Percentiles rank a stretch among this genome's conserved stretches.
phyloP scores from a whole-genome alignment of 345 rosid species.

The Salix udensis region DNA sequence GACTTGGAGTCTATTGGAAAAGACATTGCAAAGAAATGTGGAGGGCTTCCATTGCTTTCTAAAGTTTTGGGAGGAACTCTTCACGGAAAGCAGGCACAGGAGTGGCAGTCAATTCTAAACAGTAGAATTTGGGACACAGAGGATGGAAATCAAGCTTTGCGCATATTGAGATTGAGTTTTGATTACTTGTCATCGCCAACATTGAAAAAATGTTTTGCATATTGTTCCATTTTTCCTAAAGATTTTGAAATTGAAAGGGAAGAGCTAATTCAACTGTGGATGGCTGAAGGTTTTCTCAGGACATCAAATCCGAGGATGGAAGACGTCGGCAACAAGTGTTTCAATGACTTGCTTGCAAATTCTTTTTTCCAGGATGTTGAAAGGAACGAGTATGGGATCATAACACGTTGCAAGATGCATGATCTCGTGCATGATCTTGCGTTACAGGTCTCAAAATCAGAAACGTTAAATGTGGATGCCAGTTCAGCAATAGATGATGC shows the following conservation, averaged over 20 bases:
- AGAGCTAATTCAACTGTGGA: slow-evolving; percentile 5
- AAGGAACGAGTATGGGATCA: neutral
- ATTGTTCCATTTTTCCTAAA: slow-evolving; percentile 10
- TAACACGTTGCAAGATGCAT: slow-evolving; percentile 12
- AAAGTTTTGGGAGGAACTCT: slow-evolving; percentile 6
- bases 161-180: slow-evolving; percentile 9
- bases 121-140: neutral
- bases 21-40: slow-evolving; percentile 17
- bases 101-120: slow-evolving; percentile 11
- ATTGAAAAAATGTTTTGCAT: slow-evolving; percentile 16
- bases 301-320: neutral
- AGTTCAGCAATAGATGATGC: neutral
- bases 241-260: neutral
- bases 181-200: neutral
- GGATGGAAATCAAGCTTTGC: neutral
- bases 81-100: neutral
- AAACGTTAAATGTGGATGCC: neutral
- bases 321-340: slow-evolving; percentile 15
- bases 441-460: slow-evolving; percentile 3
- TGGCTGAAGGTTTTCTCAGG: slow-evolving; percentile 15
- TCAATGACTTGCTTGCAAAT: slow-evolving; percentile 12
- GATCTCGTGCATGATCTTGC: slow-evolving; percentile 19
- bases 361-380: slow-evolving; percentile 24
- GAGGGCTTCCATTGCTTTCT: slow-evolving; percentile 20
- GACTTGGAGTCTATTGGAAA: slow-evolving; percentile 14